Evolutionary conservation across 2,329 filamentous ascomycete genomes (phyloP), one percentile per base, ranked within the genome.

Genomic region (Fusarium annulatum): DNA sequence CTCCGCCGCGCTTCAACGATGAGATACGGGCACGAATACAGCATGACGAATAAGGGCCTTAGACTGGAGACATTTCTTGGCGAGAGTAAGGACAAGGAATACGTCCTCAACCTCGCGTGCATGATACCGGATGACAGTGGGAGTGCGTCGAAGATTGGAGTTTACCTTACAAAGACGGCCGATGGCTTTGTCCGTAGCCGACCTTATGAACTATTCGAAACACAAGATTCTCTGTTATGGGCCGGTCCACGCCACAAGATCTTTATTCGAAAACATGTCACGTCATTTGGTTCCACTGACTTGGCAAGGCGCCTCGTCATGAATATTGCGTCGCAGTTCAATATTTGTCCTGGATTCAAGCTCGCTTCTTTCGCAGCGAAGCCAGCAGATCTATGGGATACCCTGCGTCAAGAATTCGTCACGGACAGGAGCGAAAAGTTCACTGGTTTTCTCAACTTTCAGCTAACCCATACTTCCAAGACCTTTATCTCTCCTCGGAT

Each of bases 1-100:
- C 38, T 67, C 18, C 30, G 15, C 2, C 61, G 19, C 2, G 28
- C 64, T 2, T 33, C 61, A 1, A 67, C 33, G 2, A 67, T 67
- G 28, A 21, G 64, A 30, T 41, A 15, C 5, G 64, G 62, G 1
- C 11, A 5, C 3, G 64, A 67, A 21, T 60, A 48, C 2, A 59
- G 43, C 10, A 66, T 67, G 51, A 67, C 64, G 4, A 67, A 67
- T 2, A 67, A 67, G 11, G 64, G 64, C 4, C 33, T 67, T 0
- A n/a, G 33, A 14, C 9, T 67, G 1, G 36, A 60, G 23, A 51
- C 61, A 10, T 28, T 11, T 0, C 10, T 67, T 3, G 64, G 30
- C 1, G 15, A 5, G 5, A 36, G 9, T 4, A 11, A 3, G 11
- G 8, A 23, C 1, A n/a, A n/a, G 23, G 49, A 45, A n/a, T 58